Percentiles rank a stretch among this genome's conserved stretches.
Conservation (phyloP, 148 eudicot genomes). For the Vaccinium vitisidaea region DNA sequence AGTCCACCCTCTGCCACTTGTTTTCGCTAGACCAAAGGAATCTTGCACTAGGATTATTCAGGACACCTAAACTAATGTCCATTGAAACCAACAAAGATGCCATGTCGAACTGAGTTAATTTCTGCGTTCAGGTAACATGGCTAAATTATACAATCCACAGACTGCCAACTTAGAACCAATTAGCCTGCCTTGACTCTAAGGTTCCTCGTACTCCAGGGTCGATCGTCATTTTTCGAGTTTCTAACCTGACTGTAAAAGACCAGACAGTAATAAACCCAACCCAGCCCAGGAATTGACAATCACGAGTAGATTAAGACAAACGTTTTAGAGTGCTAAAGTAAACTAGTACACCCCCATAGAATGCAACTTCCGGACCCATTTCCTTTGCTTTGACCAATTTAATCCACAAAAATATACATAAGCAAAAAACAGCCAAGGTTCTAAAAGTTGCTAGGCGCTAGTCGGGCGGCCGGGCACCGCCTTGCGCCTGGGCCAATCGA, state of each 20-base stretch:
- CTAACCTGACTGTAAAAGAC: not conserved
- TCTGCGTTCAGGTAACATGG: not conserved
- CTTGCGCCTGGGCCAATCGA: too few species aligned
- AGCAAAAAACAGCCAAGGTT: not conserved
- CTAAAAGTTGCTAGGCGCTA: too few species aligned
- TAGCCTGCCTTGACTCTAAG: too few species aligned
- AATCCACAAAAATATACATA: conserved; percentile 3
- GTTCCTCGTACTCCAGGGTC: not conserved
- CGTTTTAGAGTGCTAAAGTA: not conserved
- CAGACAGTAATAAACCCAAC: not conserved
- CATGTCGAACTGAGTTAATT: not conserved
- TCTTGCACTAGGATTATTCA: not conserved
- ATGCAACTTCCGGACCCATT: not conserved
- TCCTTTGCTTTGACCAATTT: conserved; percentile 1
- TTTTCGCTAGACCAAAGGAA: not conserved
- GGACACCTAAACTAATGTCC: not conserved
- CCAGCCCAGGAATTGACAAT: not conserved
- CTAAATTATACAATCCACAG: not conserved
- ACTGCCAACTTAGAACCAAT: not conserved
- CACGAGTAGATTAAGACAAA: not conserved
- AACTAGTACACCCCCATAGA: not conserved
- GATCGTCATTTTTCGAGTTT: not conserved
- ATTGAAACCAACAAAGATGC: not conserved
- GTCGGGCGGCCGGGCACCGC: too few species aligned
- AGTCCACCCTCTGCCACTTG: not conserved